Evolutionary conservation across 164 flowering plant species (phyloP), one percentile per base, ranked within the genome.

Genomic region (Amborella trichopoda): DNA sequence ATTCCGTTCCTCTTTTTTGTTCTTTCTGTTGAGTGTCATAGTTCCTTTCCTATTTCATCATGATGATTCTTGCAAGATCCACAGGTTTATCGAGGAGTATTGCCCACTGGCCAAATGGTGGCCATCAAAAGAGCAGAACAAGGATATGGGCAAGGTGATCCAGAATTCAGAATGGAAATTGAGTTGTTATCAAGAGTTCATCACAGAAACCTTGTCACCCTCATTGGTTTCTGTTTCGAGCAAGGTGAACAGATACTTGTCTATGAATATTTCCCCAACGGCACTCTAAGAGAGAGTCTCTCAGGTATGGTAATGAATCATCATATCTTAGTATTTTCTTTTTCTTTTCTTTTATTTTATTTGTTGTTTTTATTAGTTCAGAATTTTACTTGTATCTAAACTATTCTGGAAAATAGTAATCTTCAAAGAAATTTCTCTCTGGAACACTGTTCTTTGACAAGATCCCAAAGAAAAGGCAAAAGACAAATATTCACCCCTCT

Each of bases 161-260:
- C 51, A 18, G 88, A 80, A 67, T 80, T 80, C 66, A 80, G 73
- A 59, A 80, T 67, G 28, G 88, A 80, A 60, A 80, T 80, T 20
- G 83, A 80, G 58, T 47, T 80, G 71, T 76, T 80, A 30, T 77
- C 88, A 21, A 60, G 88, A 36, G 88, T 80, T 58, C 88, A 80
- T 60, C 88, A 80, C 75, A 80, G 73, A 62, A 80, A 80, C 61
- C 76, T 80, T 44, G 77, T 80, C 23, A 68, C 71, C 19, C 81
- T 80, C 8, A 53, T 80, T 13, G 88, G 88, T 11, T 75, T 77
- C 46, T 77, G 83, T 48, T 80, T 75, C 50, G 88, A 80, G 50
- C 79, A 75, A 64, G 83, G 83, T 62, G 88, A 80, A 44, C 83
- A 77, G 53, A 75, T 80, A 77, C 64, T 80, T 27, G 74, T 80